phyloP scores from a whole-genome alignment of 306 rosid species.

The Glycine soja region DNA sequence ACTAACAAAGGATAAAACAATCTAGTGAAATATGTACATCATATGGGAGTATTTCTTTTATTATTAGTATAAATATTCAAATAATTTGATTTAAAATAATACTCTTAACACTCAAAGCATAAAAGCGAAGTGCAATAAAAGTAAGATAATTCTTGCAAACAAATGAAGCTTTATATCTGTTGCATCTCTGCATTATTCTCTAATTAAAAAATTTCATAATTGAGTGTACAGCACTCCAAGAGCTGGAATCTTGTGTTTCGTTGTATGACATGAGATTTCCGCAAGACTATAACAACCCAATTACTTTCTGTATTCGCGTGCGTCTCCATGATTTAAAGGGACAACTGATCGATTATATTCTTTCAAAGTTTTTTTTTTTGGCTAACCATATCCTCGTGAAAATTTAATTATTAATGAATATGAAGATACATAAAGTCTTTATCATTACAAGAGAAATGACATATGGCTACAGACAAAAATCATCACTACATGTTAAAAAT shows the following conservation, averaged over 20 bases:
- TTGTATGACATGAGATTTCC: background rate
- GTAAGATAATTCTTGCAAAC: background rate
- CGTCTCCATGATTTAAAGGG: background rate
- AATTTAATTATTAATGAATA: background rate
- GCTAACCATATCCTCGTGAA: background rate
- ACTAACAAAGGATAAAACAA: no score
- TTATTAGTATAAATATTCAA: no score
- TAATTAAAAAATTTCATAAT: background rate
- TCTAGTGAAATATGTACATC: no score
- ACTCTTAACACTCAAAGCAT: background rate
- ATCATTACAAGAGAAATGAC: no score
- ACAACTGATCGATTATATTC: background rate
- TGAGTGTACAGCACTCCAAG: background rate
- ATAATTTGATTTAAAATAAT: background rate
- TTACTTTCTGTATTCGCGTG: background rate
- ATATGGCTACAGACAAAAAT: no score
- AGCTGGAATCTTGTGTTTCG: conserved; percentile 3
- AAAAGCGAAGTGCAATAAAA: background rate
- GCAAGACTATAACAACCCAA: background rate
- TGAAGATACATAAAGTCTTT: background rate
- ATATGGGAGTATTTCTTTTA: no score
- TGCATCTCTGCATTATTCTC: background rate
- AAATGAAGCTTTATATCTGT: background rate
- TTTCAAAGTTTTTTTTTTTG: background rate
- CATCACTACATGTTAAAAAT: no score